Evolutionary conservation across 441 rosid species (phyloP).

Genomic region (Theobroma grandiflorum): DNA sequence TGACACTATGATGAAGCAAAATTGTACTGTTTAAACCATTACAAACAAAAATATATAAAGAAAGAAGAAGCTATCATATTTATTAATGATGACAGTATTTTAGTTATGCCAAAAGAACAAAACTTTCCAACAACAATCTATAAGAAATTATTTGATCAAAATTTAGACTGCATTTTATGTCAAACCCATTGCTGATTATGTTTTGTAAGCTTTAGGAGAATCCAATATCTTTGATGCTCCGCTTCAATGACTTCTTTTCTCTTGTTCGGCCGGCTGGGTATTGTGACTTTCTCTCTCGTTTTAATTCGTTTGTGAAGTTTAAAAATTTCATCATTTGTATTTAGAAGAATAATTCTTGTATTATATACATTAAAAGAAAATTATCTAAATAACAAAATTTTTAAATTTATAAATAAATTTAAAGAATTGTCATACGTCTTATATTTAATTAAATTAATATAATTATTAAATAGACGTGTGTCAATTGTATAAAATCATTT

Average conservation of each 20-base stretch:
- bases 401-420: too few relatives aligned
- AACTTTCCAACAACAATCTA: not conserved
- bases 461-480: too few relatives aligned
- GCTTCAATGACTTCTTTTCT: not conserved
- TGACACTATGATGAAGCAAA: not conserved
- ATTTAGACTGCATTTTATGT: not conserved
- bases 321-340: too few relatives aligned
- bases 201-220: not conserved
- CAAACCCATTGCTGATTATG: not conserved
- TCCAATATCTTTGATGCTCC: not conserved
- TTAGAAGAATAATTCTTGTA: too few relatives aligned
- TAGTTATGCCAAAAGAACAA: not conserved
- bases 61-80: not conserved
- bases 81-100: not conserved
- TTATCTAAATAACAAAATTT: too few relatives aligned
- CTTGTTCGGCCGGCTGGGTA: too few relatives aligned
- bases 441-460: too few relatives aligned
- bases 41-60: not conserved
- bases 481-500: too few relatives aligned
- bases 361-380: too few relatives aligned
- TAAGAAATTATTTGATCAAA: not conserved
- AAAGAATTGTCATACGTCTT: too few relatives aligned
- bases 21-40: not conserved
- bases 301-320: too few relatives aligned
- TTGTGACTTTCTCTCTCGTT: too few relatives aligned